Conservation (phyloP, 2,329 filamentous ascomycete genomes). For the Orbilia brochopaga region DNA sequence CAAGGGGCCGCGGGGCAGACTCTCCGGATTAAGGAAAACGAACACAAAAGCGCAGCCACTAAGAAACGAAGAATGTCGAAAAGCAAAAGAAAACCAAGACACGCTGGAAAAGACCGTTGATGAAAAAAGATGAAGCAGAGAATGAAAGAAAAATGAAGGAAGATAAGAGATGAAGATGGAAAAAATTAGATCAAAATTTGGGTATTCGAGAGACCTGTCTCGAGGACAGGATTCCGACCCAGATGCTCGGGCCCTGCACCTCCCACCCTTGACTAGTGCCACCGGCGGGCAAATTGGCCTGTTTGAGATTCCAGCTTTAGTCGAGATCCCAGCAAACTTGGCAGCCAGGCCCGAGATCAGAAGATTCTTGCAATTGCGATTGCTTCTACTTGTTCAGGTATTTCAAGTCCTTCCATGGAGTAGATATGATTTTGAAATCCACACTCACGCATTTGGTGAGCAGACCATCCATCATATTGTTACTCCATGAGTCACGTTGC, state of each 20-base stretch:
- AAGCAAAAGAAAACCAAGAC: slow-evolving; percentile 24
- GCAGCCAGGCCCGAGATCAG: no score
- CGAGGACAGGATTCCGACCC: slow-evolving; percentile 25
- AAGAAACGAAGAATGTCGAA: neutral
- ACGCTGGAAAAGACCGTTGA: slow-evolving; percentile 23
- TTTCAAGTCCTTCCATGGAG: no score
- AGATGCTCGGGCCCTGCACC: slow-evolving; percentile 23
- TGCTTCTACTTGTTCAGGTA: no score
- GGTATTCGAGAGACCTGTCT: slow-evolving; percentile 3
- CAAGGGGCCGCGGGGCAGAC: slow-evolving; percentile 37
- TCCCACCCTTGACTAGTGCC: slow-evolving; percentile 29
- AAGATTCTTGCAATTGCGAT: no score
- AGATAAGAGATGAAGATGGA: neutral
- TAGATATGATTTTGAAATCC: no score
- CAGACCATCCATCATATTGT: no score
- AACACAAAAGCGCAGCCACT: slow-evolving; percentile 2
- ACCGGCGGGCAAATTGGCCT: slow-evolving; percentile 44
- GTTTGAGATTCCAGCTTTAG: slow-evolving; percentile 44
- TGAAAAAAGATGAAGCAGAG: neutral
- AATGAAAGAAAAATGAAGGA: neutral
- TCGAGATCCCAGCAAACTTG: no score
- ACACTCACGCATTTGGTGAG: no score
- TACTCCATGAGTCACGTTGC: no score
- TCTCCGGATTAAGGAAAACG: slow-evolving; percentile 9
- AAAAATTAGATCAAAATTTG: neutral